Conservation (phyloP, 192 early-diverging fungal species). For the Phycomyces blakesleeanus region DNA sequence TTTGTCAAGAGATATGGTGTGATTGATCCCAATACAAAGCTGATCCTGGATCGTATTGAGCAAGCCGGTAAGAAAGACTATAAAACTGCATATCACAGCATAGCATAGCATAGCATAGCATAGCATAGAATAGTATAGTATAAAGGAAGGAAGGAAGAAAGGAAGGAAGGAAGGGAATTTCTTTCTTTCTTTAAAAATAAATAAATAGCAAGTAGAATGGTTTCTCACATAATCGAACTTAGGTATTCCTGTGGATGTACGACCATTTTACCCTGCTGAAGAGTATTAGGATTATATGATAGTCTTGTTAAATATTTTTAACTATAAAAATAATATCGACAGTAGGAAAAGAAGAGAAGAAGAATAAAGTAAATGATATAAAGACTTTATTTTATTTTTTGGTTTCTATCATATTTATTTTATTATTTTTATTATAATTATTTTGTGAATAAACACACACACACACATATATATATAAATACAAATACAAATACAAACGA, state of each 20-base stretch:
- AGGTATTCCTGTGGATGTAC: conserved; percentile 36
- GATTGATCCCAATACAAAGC: conserved; percentile 44
- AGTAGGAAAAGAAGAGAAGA: too few relatives aligned
- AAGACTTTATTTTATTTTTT: too few relatives aligned
- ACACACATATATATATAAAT: too few relatives aligned
- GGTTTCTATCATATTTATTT: too few relatives aligned
- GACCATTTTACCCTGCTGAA: conserved; percentile 24
- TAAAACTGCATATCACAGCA: too few relatives aligned
- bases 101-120: conserved; percentile 28
- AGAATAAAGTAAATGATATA: too few relatives aligned
- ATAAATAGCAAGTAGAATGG: too few relatives aligned
- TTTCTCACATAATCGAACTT: too few relatives aligned
- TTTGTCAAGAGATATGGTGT: conserved; percentile 57
- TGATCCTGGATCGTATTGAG: conserved; percentile 51
- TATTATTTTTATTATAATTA: not conserved
- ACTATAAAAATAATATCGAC: too few relatives aligned
- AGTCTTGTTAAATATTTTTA: too few relatives aligned
- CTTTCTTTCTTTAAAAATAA: not conserved
- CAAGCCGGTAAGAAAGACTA: conserved; percentile 22
- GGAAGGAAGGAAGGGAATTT: not conserved
- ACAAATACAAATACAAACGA: too few relatives aligned
- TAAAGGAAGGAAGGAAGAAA: not conserved
- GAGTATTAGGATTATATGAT: too few relatives aligned
- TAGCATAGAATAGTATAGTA: not conserved
- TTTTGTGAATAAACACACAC: not conserved